Evolutionary conservation across 306 rosid species (phyloP), one percentile per base, ranked within the genome.

Genomic region (Dicorynia guianensis): DNA sequence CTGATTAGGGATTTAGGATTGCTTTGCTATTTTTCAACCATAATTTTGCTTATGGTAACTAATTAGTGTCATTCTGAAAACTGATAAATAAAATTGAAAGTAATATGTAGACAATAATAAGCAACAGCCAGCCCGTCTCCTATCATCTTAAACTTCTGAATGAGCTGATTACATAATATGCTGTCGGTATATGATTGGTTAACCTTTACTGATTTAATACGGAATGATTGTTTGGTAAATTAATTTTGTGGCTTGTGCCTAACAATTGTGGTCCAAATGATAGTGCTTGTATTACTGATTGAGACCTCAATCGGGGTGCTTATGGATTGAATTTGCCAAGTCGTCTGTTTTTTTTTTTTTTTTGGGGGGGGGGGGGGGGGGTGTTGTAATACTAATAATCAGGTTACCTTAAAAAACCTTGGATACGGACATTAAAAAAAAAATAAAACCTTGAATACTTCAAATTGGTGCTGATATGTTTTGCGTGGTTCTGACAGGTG

Each of bases 401-500:
- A 6, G 42, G 36, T 46, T 4, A 48, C 56, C 56, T 60, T 14
- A 20, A 75, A 49, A 78, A 71, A 30, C 13, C 35, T 68, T 19
- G 30, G 39, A 36, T 74, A 30, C 72, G n/a, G n/a, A n/a, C n/a
- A n/a, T n/a, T n/a, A n/a, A n/a, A n/a, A n/a, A n/a, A n/a, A n/a
- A n/a, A n/a, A n/a, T n/a, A 49, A 78, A 71, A 30, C 13, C 35
- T 68, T 19, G 30, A 46, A 36, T 74, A 30, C 72, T 20, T 46
- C 18, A 49, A 68, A 63, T 30, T 49, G 53, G 78, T 76, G 62
- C 44, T 36, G 35, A 48, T 46, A 69, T 73, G 57, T 47, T 65
- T 33, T 11, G 9, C 67, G 30, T 61, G 62, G 11, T 62, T 52
- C 75, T 64, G 61, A 77, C 88, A 95, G 97, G 97, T 95, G 55